Evolutionary conservation across 2,329 filamentous ascomycete genomes (phyloP).

Genomic region (Beauveria sp.): DNA sequence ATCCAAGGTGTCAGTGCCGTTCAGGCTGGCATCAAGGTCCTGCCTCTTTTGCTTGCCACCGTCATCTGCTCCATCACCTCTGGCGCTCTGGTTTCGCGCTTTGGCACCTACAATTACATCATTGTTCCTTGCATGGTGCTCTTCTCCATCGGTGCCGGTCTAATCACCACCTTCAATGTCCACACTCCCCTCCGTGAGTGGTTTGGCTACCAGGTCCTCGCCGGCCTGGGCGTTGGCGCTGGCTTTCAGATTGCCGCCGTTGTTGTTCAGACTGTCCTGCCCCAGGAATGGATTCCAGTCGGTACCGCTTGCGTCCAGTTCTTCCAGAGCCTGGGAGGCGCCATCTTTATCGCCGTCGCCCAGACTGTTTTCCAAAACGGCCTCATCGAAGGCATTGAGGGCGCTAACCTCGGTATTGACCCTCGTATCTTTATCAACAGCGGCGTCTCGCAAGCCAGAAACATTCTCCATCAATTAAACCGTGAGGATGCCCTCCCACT

Average conservation of each 20-base stretch:
- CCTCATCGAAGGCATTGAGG: constrained; percentile 43
- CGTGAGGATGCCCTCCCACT: constrained; percentile 33
- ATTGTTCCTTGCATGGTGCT: constrained; percentile 27
- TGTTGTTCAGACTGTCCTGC: constrained; percentile 35
- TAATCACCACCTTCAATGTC: constrained; percentile 31
- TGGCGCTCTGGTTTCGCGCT: constrained; percentile 23
- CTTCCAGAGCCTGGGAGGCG: constrained; percentile 36
- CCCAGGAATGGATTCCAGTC: constrained; percentile 31
- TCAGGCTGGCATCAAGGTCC: constrained; percentile 17
- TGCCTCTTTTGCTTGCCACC: constrained; percentile 13
- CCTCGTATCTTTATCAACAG: constrained; percentile 41
- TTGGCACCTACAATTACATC: constrained; percentile 33
- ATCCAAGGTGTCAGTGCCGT: constrained; percentile 29
- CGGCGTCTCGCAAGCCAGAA: constrained; percentile 42
- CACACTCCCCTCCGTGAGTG: constrained; percentile 27
- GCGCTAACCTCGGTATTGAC: constrained; percentile 36
- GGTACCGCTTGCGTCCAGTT: constrained; percentile 37
- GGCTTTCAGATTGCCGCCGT: constrained; percentile 35
- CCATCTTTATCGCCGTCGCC: constrained; percentile 44
- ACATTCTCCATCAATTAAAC: constrained; percentile 34
- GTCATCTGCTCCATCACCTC: constrained; percentile 7
- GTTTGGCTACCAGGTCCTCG: constrained; percentile 37
- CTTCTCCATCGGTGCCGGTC: constrained; percentile 25
- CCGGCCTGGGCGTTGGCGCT: constrained; percentile 34
- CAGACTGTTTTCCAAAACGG: constrained; percentile 63